These are phyloP conservation scores for Vigna unguiculata DNA, from an alignment of 306 rosid species.

Conservation along the genomic window DNA sequence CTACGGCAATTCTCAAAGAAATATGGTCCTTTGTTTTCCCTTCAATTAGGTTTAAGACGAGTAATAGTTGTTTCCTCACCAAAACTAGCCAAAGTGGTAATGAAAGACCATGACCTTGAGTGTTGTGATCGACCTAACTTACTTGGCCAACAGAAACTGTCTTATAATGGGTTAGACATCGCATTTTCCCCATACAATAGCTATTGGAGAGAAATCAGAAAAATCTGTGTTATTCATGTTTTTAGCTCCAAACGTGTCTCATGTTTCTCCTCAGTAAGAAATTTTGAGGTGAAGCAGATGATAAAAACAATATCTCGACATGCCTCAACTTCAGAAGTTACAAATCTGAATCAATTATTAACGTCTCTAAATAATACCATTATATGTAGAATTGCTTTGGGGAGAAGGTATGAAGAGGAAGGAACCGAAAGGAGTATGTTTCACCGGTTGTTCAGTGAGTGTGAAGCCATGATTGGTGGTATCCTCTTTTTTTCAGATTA, in stretches of 20 bases:
- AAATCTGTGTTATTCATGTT: no score
- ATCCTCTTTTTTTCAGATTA: no score
- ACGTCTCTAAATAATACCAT: not conserved
- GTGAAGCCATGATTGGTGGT: not conserved
- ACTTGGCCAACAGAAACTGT: no score
- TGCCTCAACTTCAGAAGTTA: no score
- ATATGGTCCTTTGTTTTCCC: slow-evolving; percentile 54
- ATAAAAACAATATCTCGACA: no score
- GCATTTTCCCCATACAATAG: no score
- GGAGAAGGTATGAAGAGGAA: slow-evolving; percentile 32
- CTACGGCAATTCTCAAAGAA: slow-evolving; percentile 43
- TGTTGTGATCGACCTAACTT: no score
- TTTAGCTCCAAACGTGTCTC: no score
- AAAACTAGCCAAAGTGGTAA: no score
- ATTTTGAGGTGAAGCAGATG: not conserved
- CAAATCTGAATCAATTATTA: not conserved
- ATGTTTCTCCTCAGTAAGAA: slow-evolving; percentile 28
- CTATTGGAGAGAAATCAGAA: no score
- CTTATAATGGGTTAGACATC: no score
- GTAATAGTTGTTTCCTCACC: slow-evolving; percentile 46
- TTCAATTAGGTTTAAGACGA: slow-evolving; percentile 44
- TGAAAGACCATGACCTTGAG: no score
- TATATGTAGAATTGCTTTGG: slow-evolving; percentile 25
- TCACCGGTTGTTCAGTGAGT: not conserved
- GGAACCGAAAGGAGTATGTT: not conserved